Evolutionary conservation across 345 rosid species (phyloP), one percentile per base, ranked within the genome.

Genomic region (Luvunga scandens): DNA sequence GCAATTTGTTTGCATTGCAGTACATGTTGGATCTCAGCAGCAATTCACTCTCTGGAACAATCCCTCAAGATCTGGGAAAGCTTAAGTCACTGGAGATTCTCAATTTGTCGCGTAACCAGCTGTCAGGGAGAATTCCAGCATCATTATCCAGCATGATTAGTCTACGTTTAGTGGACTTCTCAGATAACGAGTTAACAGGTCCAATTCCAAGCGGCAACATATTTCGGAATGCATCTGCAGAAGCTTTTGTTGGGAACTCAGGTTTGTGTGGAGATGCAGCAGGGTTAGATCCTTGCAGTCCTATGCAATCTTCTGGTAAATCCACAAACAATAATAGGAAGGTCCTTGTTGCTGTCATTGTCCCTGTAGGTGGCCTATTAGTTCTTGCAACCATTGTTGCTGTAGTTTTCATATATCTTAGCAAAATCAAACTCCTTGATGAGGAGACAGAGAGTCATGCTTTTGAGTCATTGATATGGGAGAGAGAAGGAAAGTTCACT

Each of bases 1-100:
- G 90, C 12, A 86, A 83, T 78, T 85, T 92, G 62, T 21, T 76
- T 2, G 27, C 50, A 3, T 45, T 92, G 81, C 89, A 79, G 84
- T 79, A 64, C 79, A 22, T 80, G 39, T 72, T 92, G 73, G 94
- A 90, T 71, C 91, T 92, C 48, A 89, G 97, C 81, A 85, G 91
- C 86, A 92, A 92, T 84, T 85, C 81, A 22, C 84, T 92, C 71
- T 88, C 89, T 4, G 92, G 91, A 65, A 31, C 70, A 38, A 90
- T 90, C 69, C 94, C 94, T 28, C 76, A 50, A 59, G 82, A 78
- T 30, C 74, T 92, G 21, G 83, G 78, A 59, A 85, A 77, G 83
- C 90, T 92, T 61, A 61, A 38, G 18, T 34, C 8, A 0, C 65
- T 90, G 82, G 91, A 89, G 85, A 79, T 34, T 74, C 89, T 90